These are phyloP conservation scores for Pelargonium cotyledonis DNA, from an alignment of 441 rosid species.

Conservation along the genomic window DNA sequence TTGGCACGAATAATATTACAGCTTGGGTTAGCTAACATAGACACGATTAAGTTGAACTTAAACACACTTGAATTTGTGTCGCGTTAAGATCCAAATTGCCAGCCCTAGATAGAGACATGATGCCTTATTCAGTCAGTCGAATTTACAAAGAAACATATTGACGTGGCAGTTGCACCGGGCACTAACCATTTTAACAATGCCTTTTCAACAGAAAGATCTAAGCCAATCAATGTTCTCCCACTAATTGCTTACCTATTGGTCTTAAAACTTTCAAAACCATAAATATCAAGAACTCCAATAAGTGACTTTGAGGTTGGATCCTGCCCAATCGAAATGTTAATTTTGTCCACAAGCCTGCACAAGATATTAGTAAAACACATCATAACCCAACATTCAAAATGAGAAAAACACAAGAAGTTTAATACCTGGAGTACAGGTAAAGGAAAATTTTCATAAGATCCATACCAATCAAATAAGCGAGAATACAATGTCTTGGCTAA, in stretches of 20 bases:
- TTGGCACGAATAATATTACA: too few relatives aligned
- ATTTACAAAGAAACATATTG: neutral
- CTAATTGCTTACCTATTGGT: slow-evolving; percentile 60
- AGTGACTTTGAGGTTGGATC: slow-evolving; percentile 87
- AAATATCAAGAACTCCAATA: slow-evolving; percentile 98
- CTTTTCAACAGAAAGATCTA: neutral
- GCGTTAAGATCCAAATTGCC: too few relatives aligned
- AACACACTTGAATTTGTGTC: too few relatives aligned
- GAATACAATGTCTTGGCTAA: slow-evolving; percentile 97
- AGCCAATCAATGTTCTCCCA: neutral
- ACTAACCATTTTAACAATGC: neutral
- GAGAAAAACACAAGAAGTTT: neutral
- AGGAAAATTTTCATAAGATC: slow-evolving; percentile 13
- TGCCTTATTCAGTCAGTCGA: neutral
- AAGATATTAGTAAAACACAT: neutral
- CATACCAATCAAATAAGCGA: slow-evolving; percentile 95
- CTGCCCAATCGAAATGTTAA: slow-evolving; percentile 90
- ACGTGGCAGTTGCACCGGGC: neutral
- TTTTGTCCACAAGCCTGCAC: slow-evolving; percentile 93
- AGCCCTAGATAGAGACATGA: too few relatives aligned
- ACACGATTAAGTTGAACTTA: too few relatives aligned
- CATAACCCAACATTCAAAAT: neutral
- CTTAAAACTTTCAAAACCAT: slow-evolving; percentile 98
- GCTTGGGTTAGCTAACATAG: too few relatives aligned
- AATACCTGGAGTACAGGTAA: neutral